phyloP scores from a whole-genome alignment of 345 rosid genomes.

The Gynandropsis gynandra region DNA sequence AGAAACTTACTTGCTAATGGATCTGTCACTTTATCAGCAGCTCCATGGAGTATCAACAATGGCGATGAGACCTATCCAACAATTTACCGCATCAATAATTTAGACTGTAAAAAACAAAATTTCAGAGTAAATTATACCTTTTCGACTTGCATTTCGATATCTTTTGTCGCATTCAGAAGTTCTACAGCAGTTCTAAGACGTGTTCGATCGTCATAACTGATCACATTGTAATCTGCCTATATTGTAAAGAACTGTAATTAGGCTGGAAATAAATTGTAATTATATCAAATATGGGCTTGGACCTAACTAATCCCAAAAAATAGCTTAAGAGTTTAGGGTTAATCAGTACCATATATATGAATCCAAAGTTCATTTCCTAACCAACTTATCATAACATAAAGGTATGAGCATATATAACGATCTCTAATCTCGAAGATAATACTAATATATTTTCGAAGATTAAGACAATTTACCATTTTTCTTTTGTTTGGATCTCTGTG shows the following conservation, averaged over 20 bases:
- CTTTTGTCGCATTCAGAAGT: constrained; percentile 61
- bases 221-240: constrained; percentile 75
- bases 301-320: too few species aligned
- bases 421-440: constrained; percentile 7
- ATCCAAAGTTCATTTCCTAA: too few species aligned
- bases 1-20: constrained; percentile 75
- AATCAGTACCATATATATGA: too few species aligned
- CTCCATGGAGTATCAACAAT: constrained; percentile 80
- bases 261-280: too few species aligned
- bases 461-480: constrained; percentile 42
- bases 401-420: too few species aligned
- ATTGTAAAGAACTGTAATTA: constrained; percentile 6
- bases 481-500: constrained; percentile 65
- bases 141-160: constrained; percentile 58
- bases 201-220: constrained; percentile 46
- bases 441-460: constrained; percentile 1
- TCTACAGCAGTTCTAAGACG: constrained; percentile 74
- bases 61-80: constrained; percentile 94
- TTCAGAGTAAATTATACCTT: too few species aligned
- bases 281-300: too few species aligned
- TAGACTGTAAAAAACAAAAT: too few species aligned
- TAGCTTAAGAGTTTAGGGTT: too few species aligned
- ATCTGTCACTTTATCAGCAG: constrained; percentile 81
- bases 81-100: too few species aligned
- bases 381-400: too few species aligned